Conservation (phyloP, 768 basidiomycete genomes). For the Dioszegia crocea region DNA sequence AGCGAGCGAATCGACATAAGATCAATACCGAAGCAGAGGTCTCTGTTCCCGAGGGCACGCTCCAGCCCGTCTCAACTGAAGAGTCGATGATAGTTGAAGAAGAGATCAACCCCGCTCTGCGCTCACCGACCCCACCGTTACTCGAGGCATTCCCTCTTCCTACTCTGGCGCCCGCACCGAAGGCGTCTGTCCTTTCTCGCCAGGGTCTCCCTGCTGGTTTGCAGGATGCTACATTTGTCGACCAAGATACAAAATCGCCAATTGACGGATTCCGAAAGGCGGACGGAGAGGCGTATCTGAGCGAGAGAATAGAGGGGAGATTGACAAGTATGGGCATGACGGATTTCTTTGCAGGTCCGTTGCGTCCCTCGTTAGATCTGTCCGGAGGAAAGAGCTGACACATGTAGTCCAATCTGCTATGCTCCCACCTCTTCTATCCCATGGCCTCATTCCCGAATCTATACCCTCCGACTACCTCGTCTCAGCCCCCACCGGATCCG, state of each 20-base stretch:
- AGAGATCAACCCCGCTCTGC: neutral
- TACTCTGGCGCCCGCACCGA: slow-evolving; percentile 36
- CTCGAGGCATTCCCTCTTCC: slow-evolving; percentile 48
- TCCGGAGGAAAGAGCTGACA: slow-evolving; percentile 1
- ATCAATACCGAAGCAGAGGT: neutral
- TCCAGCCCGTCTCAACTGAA: no score
- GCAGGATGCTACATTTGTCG: slow-evolving; percentile 42
- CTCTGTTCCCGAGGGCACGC: slow-evolving; percentile 3
- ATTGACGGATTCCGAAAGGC: slow-evolving; percentile 19
- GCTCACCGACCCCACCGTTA: slow-evolving; percentile 7
- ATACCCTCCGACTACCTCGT: slow-evolving; percentile 81
- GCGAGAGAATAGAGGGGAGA: slow-evolving; percentile 60
- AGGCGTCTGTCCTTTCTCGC: slow-evolving; percentile 33
- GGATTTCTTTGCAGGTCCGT: slow-evolving; percentile 80
- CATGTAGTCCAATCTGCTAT: slow-evolving; percentile 80
- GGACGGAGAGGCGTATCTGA: slow-evolving; percentile 48
- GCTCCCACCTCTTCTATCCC: slow-evolving; percentile 70
- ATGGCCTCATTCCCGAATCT: slow-evolving; percentile 52
- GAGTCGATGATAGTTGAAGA: slow-evolving; percentile 13
- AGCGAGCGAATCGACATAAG: slow-evolving; percentile 18
- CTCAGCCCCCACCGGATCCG: slow-evolving; percentile 95
- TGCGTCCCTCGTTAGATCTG: slow-evolving; percentile 1
- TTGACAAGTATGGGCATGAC: slow-evolving; percentile 73
- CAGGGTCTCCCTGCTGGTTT: slow-evolving; percentile 48
- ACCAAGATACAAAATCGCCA: slow-evolving; percentile 25